These are phyloP conservation scores for Bipolaris gigantea DNA, from an alignment of 2,329 filamentous ascomycete species.

Conservation along the genomic window DNA sequence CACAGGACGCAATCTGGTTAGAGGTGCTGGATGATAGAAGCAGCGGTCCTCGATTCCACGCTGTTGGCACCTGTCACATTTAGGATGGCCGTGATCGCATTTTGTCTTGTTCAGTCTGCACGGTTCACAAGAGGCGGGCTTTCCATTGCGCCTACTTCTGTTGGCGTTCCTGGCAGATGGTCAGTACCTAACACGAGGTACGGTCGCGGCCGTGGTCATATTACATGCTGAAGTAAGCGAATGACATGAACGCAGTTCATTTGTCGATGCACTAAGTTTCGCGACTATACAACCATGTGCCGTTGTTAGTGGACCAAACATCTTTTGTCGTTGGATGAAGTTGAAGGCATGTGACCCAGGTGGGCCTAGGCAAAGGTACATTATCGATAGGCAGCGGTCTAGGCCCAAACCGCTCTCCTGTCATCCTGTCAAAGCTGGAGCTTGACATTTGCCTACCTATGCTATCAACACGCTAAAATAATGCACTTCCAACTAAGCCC, in stretches of 20 bases:
- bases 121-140: conserved; percentile 40
- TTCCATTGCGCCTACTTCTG: conserved; percentile 38
- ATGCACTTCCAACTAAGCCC: background rate
- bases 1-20: conserved; percentile 32
- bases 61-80: conserved; percentile 38
- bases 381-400: conserved; percentile 1
- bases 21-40: conserved; percentile 42
- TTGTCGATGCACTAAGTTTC: background rate
- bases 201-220: background rate
- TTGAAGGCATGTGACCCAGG: background rate
- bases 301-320: background rate
- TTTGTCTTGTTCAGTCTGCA: conserved; percentile 40
- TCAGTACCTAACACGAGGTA: conserved; percentile 7
- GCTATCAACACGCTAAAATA: background rate
- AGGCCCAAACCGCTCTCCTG: background rate
- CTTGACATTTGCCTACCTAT: background rate
- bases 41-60: conserved; percentile 39
- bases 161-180: conserved; percentile 23
- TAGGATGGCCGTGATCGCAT: conserved; percentile 38
- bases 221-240: conserved; percentile 4
- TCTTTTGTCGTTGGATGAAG: background rate
- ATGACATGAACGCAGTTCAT: background rate
- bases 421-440: background rate
- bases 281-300: background rate
- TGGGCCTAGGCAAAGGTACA: background rate